These are phyloP conservation scores for Flueggea neowawraea DNA, from an alignment of 441 rosid species.

Conservation along the genomic window DNA sequence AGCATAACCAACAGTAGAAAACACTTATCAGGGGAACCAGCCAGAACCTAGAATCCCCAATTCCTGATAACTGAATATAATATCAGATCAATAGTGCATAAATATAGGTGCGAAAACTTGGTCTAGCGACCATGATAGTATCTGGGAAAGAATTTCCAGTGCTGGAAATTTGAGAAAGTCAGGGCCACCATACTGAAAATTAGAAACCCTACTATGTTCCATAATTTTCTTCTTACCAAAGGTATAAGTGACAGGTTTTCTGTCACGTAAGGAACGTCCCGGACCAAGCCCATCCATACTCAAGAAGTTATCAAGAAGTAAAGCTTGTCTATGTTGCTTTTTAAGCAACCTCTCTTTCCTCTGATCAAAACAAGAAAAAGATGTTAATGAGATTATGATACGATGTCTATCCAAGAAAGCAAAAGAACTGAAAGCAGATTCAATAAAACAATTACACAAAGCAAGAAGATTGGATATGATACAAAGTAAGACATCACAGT, in stretches of 20 bases:
- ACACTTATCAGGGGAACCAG: not conserved
- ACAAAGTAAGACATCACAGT: slow-evolving; percentile 1
- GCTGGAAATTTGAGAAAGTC: no score
- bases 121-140: no score
- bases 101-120: no score
- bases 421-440: slow-evolving; percentile 8
- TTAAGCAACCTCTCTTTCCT: slow-evolving; percentile 93
- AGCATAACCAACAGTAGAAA: not conserved
- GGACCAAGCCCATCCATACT: slow-evolving; percentile 76
- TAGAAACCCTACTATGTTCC: not conserved
- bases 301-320: slow-evolving; percentile 85
- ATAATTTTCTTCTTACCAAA: slow-evolving; percentile 62
- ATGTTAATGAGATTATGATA: slow-evolving; percentile 3
- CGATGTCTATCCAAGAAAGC: slow-evolving; percentile 6
- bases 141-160: no score
- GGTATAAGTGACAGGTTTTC: slow-evolving; percentile 97
- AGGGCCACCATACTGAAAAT: not conserved
- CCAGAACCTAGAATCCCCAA: no score
- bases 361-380: slow-evolving; percentile 31
- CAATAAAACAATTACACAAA: slow-evolving; percentile 3
- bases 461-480: slow-evolving; percentile 1
- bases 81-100: no score
- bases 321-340: slow-evolving; percentile 96
- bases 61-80: no score
- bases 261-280: slow-evolving; percentile 96